Evolutionary conservation across 1,139 yeast genomes (phyloP), one percentile per base, ranked within the genome.

Genomic region (Magnusiomyces tetraspermus): DNA sequence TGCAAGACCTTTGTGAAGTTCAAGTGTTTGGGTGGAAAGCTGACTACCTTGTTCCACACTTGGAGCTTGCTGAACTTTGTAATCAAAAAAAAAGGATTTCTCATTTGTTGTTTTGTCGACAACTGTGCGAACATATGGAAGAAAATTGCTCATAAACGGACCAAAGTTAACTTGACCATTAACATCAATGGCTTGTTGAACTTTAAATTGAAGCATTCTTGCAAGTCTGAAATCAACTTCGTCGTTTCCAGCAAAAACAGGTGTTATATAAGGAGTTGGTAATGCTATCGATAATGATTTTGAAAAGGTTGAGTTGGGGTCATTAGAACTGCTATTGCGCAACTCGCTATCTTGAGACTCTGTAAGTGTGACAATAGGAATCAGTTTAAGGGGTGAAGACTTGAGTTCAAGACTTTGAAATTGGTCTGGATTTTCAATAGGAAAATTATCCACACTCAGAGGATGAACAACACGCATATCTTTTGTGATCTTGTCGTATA

Each of bases 401-500:
- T 41, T 26, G 45, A 23, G 13, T 23, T 41, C 11, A 15, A 15
- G 11, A 23, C n/a, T 15, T 28, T 2, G 28, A 4, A 11, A 19
- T 41, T 6, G 17, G 4, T 33, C 38, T 4, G 38, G 23, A 13
- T 41, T 41, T 15, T 41, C 21, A 13, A 8, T 13, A 3, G 17
- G 23, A 11, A 15, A 15, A 6, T 13, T 23, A 11, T 23, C 19
- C 11, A 21, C 17, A 23, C 6, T 26, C 30, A 41, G 23, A 8
- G 45, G 45, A 23, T 41, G 45, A 23, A 23, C 21, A 22, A 41
- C 17, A 3, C 28, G 26, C 45, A 22, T 41, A 26, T 41, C 28
- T 41, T 41, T 41, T 3, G 28, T 43, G 15, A 43, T 26, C 13
- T 19, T 43, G 46, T 43, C 46, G 22, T 43, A 43, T 15, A 43